Conservation (phyloP, 345 rosid genomes). For the Eucalyptus cloeziana region DNA sequence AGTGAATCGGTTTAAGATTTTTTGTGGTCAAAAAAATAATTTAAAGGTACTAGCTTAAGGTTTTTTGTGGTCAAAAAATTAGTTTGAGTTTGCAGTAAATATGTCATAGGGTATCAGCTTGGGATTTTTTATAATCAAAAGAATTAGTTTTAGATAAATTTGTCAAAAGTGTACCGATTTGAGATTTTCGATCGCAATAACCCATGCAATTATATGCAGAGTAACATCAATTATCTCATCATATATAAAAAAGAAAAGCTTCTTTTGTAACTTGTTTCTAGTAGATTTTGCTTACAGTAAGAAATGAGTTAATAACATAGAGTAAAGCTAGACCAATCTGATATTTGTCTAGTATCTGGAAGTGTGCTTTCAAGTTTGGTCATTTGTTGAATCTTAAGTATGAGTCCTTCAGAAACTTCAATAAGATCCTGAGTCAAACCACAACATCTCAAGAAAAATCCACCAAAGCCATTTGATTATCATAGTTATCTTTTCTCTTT, state of each 20-base stretch:
- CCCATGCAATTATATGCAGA: neutral
- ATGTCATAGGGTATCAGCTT: too few species aligned
- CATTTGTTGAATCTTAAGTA: neutral
- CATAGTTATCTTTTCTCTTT: neutral
- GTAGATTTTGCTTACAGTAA: neutral
- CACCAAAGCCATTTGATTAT: neutral
- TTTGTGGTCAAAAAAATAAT: too few species aligned
- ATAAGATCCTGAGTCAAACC: neutral
- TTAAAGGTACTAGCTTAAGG: too few species aligned
- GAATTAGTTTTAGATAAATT: too few species aligned
- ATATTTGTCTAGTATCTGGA: neutral
- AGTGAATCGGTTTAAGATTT: too few species aligned
- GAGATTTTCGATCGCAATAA: too few species aligned
- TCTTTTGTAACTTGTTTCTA: neutral
- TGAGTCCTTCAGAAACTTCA: neutral
- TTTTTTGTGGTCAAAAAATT: too few species aligned
- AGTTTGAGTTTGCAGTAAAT: too few species aligned
- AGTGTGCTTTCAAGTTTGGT: neutral
- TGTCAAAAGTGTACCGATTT: rapidly evolving
- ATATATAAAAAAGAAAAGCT: neutral
- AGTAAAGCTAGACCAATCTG: neutral
- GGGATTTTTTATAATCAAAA: too few species aligned
- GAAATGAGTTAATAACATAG: neutral
- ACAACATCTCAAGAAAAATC: neutral
- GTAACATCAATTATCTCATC: neutral